Conservation (phyloP, 441 rosid genomes). For the Bruguiera hainesii region DNA sequence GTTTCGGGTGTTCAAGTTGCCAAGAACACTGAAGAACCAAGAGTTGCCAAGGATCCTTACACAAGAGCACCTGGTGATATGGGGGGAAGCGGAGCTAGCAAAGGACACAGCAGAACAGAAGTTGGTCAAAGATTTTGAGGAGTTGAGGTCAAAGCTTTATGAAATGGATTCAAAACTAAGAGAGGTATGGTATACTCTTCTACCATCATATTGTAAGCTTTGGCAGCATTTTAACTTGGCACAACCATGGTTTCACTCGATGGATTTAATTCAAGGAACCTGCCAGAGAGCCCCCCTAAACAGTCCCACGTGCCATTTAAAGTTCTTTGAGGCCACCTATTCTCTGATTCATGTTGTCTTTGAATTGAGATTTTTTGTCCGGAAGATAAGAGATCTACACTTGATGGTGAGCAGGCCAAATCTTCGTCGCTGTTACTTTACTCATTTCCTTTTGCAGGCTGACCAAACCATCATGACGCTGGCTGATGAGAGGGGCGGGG, state of each 20-base stretch:
- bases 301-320: too few relatives aligned
- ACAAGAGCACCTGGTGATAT: conserved; percentile 14
- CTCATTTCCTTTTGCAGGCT: conserved; percentile 34
- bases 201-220: neutral
- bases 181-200: conserved; percentile 35
- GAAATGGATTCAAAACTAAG: conserved; percentile 29
- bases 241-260: too few relatives aligned
- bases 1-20: conserved; percentile 16
- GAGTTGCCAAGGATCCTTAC: conserved; percentile 9
- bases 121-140: conserved; percentile 27
- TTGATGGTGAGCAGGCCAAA: neutral
- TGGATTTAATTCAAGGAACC: too few relatives aligned
- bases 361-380: neutral
- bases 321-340: neutral
- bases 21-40: conserved; percentile 14
- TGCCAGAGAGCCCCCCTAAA: too few relatives aligned
- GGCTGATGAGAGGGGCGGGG: conserved; percentile 35
- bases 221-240: too few relatives aligned
- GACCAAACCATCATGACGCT: conserved; percentile 36
- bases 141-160: conserved; percentile 31
- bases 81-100: conserved; percentile 10
- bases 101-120: conserved; percentile 20
- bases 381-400: neutral
- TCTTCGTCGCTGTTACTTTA: neutral
- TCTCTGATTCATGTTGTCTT: neutral